Conservation (phyloP, 768 basidiomycete species). For the Lactarius deliciosus region DNA sequence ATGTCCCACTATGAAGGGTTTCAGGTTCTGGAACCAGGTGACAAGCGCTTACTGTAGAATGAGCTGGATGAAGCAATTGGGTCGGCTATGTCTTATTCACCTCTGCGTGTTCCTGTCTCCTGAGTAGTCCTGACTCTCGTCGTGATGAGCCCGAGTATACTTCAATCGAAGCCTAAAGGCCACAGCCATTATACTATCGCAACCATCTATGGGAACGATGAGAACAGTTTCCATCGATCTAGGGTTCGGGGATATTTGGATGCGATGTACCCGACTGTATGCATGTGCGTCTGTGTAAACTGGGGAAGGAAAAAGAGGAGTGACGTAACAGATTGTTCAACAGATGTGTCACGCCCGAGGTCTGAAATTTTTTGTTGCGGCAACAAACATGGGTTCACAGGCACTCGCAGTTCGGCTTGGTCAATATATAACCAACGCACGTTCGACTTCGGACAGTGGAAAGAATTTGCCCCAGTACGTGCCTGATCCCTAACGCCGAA, state of each 20-base stretch:
- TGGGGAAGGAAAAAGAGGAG: neutral
- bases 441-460: neutral
- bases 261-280: neutral
- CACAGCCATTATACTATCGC: neutral
- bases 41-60: neutral
- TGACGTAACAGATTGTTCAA: neutral
- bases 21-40: neutral
- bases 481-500: conserved; percentile 3
- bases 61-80: neutral
- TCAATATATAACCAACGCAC: neutral
- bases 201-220: neutral
- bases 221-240: neutral
- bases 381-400: no score
- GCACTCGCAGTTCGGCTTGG: neutral
- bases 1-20: neutral
- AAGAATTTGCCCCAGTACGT: neutral
- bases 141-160: neutral
- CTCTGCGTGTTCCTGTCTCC: neutral
- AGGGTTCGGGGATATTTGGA: neutral
- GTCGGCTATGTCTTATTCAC: no score
- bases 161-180: neutral
- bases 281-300: no score
- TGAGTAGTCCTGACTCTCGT: neutral
- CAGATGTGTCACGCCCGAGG: neutral
- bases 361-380: no score